Evolutionary conservation across 495 filamentous ascomycete genomes (phyloP), one percentile per base, ranked within the genome.

Genomic region (Extremus antarcticus): DNA sequence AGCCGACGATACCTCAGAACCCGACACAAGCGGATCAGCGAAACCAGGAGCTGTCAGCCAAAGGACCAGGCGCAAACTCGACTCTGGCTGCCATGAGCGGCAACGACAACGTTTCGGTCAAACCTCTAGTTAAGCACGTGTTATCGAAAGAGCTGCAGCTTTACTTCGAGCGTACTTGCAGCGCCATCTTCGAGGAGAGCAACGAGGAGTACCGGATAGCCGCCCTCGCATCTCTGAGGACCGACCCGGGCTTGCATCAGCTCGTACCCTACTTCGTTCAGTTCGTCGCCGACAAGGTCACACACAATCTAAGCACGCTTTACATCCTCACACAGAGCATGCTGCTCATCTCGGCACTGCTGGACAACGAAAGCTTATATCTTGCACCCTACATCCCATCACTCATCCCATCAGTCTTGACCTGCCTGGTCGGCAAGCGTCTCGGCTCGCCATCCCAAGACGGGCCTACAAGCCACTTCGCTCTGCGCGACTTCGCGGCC

Each of bases 141-240:
- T 76, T 98, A 39, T 94, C 88, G 53, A 92, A 95, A 66, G 92
- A 98, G 67, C 79, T 96, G 2, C 86, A 91, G 61, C 78, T 96
- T n/a, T 97, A 96, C 76, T 98, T 96, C 57, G 87, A 95, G 62
- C 94, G 91, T 62, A 84, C 97, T 39, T 88, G 86, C 70, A 77
- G 75, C 57, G 90, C 91, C 1, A 75, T 97, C 20, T 73, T 94
- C 49, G 87, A 97, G 65, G 88, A 90, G 58, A 78, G 76, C 24
- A 85, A 85, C 47, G 89, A 95, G 50, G 81, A 86, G 51, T 82
- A 94, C 63, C 86, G 90, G n/a, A 76, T 80, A 9, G 91, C 94
- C 0, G 94, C 86, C 0, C 76, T 95, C 16, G 83, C 84, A 24
- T 89, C 85, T 40, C 76, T 97, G 17, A 76, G 82, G 7, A 81